Evolutionary conservation across 805 yeast genomes (phyloP).

Genomic region (Hanseniaspora nectarophila): DNA sequence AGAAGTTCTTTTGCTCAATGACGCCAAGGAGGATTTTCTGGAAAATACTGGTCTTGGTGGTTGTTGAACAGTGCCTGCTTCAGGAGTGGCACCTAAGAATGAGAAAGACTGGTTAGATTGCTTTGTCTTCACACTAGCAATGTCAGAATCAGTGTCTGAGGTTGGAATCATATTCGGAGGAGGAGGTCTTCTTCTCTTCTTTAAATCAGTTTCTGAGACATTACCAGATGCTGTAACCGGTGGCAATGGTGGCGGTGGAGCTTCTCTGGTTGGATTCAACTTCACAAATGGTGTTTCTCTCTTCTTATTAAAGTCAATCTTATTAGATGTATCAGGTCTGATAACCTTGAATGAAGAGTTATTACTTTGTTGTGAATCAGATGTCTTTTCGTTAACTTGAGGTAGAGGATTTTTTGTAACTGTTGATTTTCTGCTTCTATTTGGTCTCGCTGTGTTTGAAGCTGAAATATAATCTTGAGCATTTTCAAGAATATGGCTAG

Average conservation of each 20-base stretch:
- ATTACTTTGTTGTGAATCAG: background rate
- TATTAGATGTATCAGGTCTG: slow-evolving; percentile 49
- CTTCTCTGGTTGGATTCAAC: slow-evolving; percentile 56
- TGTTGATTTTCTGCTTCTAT: slow-evolving; percentile 18
- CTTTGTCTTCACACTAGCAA: slow-evolving; percentile 15
- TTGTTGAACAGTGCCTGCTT: too few relatives aligned
- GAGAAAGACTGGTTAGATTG: slow-evolving; percentile 2
- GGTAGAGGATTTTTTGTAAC: slow-evolving; percentile 18
- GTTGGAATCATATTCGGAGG: background rate
- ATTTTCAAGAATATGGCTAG: slow-evolving; percentile 24
- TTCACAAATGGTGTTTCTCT: slow-evolving; percentile 61
- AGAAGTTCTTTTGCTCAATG: slow-evolving; percentile 9
- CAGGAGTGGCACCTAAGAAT: too few relatives aligned
- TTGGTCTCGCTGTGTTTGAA: slow-evolving; percentile 17
- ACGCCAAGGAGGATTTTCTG: slow-evolving; percentile 5
- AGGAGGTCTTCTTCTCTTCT: slow-evolving; percentile 15
- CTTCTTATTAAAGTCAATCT: slow-evolving; percentile 71
- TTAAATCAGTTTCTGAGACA: background rate
- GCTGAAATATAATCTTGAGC: slow-evolving; percentile 3
- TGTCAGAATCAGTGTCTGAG: slow-evolving; percentile 3
- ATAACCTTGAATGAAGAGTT: slow-evolving; percentile 52
- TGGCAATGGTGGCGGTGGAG: slow-evolving; percentile 54
- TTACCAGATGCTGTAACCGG: slow-evolving; percentile 11
- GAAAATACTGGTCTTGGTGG: slow-evolving; percentile 15
- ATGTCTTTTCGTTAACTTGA: slow-evolving; percentile 24